These are phyloP conservation scores for Podila epicladia DNA, from an alignment of 192 early-diverging fungal species.

Conservation along the genomic window DNA sequence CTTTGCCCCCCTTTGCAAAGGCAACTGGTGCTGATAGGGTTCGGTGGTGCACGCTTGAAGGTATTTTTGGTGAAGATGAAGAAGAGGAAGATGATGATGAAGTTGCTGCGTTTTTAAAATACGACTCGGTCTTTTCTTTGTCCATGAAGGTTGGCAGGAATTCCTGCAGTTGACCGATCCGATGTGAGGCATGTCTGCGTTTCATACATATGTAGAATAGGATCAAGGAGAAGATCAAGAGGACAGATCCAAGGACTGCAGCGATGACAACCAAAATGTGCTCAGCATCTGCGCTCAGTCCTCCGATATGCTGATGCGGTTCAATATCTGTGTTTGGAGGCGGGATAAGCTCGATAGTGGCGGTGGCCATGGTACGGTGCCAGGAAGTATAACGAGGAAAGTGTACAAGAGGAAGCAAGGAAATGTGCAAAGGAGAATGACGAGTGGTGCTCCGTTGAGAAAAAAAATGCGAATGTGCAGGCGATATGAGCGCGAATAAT, in stretches of 20 bases:
- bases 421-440: too few species aligned
- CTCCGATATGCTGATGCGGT: not conserved
- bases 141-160: conserved; percentile 16
- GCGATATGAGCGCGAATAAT: too few species aligned
- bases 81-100: conserved; percentile 1
- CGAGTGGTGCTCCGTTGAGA: too few species aligned
- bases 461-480: too few species aligned
- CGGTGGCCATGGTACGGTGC: not conserved
- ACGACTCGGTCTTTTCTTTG: conserved; percentile 11
- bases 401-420: not conserved
- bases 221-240: conserved; percentile 9
- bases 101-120: conserved; percentile 5
- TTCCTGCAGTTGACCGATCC: conserved; percentile 23
- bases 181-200: conserved; percentile 3
- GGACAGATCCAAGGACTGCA: conserved; percentile 10
- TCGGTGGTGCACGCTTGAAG: conserved; percentile 22
- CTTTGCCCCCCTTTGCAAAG: not conserved
- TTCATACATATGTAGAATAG: conserved; percentile 31
- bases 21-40: conserved; percentile 27
- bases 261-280: conserved; percentile 9
- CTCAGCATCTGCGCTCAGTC: not conserved
- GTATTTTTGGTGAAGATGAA: not conserved
- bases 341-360: not conserved
- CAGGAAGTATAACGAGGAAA: not conserved
- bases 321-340: not conserved